Conservation (phyloP, 106 monocot genomes). For the Acorus gramineus region DNA sequence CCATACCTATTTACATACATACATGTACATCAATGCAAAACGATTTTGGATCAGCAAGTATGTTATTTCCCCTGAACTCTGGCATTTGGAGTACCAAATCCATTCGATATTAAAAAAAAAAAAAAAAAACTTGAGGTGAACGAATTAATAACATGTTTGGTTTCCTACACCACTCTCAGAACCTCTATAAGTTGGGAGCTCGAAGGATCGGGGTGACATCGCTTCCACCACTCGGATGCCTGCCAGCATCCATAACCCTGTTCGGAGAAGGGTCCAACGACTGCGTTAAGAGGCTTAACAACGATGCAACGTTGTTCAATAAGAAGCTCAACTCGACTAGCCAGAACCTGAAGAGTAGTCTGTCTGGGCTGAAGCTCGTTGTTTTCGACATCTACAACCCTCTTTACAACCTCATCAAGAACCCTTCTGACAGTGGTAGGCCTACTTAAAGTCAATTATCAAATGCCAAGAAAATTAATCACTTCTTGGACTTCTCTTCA, state of each 20-base stretch:
- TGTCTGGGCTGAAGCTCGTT: slow-evolving; percentile 8
- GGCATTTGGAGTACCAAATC: no score
- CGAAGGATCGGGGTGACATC: slow-evolving; percentile 20
- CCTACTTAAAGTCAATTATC: background rate
- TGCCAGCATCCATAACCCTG: slow-evolving; percentile 15
- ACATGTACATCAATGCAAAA: no score
- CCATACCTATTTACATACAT: no score
- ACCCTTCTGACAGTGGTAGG: slow-evolving; percentile 9
- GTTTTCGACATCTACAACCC: slow-evolving; percentile 21
- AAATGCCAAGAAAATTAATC: background rate
- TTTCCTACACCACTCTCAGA: background rate
- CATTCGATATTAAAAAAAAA: no score
- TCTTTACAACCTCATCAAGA: slow-evolving; percentile 7
- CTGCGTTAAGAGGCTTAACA: slow-evolving; percentile 10
- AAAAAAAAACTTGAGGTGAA: no score
- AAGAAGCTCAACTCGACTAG: slow-evolving; percentile 2
- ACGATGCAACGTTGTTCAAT: slow-evolving; percentile 11
- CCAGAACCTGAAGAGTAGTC: background rate
- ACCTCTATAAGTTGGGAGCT: slow-evolving; percentile 8
- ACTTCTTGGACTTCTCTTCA: background rate
- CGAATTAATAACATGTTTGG: no score
- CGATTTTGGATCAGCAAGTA: no score
- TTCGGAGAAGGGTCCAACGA: slow-evolving; percentile 15
- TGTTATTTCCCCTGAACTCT: no score
- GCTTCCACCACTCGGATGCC: slow-evolving; percentile 12